Percentiles rank a stretch among this genome's conserved stretches.
Conservation (phyloP, 345 rosid genomes). For the Laguncularia racemosa region DNA sequence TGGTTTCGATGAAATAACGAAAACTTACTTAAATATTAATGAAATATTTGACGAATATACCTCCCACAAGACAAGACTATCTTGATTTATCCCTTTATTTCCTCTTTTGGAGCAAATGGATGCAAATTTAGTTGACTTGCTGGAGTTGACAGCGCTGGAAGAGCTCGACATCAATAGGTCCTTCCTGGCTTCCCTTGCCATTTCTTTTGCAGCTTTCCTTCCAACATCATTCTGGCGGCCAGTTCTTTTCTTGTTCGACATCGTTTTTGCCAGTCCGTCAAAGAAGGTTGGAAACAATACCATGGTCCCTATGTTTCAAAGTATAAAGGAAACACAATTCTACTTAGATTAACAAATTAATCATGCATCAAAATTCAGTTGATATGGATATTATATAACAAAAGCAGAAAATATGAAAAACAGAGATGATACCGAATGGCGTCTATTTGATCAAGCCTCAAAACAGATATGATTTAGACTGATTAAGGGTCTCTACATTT, state of each 20-base stretch:
- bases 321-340: no score
- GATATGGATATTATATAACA: background rate
- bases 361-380: background rate
- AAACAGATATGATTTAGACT: no score
- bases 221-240: conserved; percentile 32
- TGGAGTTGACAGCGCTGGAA: conserved; percentile 43
- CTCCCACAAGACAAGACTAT: conserved; percentile 78
- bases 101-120: conserved; percentile 78
- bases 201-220: conserved; percentile 49
- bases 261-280: conserved; percentile 54
- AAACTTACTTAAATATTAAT: background rate
- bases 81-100: conserved; percentile 77
- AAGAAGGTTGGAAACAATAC: conserved; percentile 50
- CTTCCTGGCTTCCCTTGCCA: conserved; percentile 69
- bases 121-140: conserved; percentile 37
- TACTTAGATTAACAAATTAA: background rate
- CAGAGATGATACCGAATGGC: background rate
- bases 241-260: conserved; percentile 53
- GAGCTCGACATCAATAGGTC: conserved; percentile 51
- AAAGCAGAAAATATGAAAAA: background rate
- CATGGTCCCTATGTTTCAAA: conserved; percentile 25
- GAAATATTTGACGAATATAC: conserved; percentile 18
- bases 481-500: no score
- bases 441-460: background rate
- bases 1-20: background rate